These are phyloP conservation scores for Pterocarpus santalinus DNA, from an alignment of 306 rosid species.

Conservation along the genomic window DNA sequence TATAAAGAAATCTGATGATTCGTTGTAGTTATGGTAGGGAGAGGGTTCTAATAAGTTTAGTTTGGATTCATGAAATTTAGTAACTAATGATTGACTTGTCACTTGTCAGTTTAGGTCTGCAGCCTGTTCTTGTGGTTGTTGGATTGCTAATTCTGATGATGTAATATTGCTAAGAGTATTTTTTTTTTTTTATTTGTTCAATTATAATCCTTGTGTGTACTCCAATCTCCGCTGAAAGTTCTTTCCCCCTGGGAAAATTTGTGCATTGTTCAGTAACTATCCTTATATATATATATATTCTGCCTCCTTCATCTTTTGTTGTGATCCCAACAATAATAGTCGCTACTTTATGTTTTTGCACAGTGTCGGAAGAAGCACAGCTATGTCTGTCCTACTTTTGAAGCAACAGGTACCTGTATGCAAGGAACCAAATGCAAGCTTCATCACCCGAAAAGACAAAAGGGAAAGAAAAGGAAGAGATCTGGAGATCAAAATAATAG, in stretches of 20 bases:
- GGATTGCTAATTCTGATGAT: constrained; percentile 20
- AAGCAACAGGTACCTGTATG: constrained; percentile 83
- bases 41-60: background rate
- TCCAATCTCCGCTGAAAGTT: background rate
- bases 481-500: constrained; percentile 56
- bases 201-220: constrained; percentile 5
- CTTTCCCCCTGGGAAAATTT: background rate
- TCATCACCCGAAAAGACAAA: constrained; percentile 79
- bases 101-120: constrained; percentile 1
- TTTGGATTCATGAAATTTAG: background rate
- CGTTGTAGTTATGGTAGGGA: constrained; percentile 2
- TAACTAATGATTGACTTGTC: constrained; percentile 4
- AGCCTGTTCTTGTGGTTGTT: background rate
- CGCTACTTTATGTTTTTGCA: constrained; percentile 50
- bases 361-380: constrained; percentile 99
- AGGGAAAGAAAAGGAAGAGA: constrained; percentile 83
- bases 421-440: constrained; percentile 84
- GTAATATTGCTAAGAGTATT: background rate
- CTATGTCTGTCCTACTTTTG: constrained; percentile 80
- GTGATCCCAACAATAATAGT: constrained; percentile 46
- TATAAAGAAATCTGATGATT: background rate
- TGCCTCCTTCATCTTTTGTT: background rate
- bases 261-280: constrained; percentile 10
- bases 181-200: background rate
- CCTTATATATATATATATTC: constrained; percentile 9